Evolutionary conservation across 192 early-diverging fungal species (phyloP), one percentile per base, ranked within the genome.

Genomic region (Coemansia javaensis): DNA sequence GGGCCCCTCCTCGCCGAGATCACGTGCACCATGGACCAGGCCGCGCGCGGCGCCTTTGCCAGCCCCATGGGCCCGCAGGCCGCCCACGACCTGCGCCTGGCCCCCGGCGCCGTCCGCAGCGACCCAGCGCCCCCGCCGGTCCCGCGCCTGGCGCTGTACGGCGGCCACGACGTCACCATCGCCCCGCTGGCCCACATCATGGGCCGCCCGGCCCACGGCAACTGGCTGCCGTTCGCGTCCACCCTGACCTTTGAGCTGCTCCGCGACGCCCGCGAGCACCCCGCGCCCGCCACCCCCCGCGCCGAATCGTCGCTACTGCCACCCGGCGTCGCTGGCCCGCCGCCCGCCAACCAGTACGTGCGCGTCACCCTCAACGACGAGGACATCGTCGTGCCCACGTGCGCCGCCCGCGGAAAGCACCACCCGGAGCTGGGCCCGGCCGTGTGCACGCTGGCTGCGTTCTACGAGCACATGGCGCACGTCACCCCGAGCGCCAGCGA

Each of bases 191-290:
- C 59, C 2, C 32, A 55, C 11, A 59, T 59, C 25, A 53, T 67
- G 58, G 60, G 59, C 48, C 20, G 13, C 35, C 36, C 14, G 0
- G 32, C 15, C 21, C 17, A 15, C 18, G 16, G 17, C 7, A 27
- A 52, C 15, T 73, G 69, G 69, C 49, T 57, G 40, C 56, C 62
- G 25, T 73, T 57, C 46, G 69, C 62, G 13, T 52, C 69, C 12
- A 55, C 46, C 44, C 53, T 73, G 46, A 65, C 61, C 5, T 47
- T 73, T 30, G 69, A 75, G 39, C 54, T 67, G 31, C 67, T 67
- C 59, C 37, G 44, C 17, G 59, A 67, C 34, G 33, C 32, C 14
- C 2, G 4, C 12, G 12, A 12, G 37, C 34, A 25, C 17, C 12
- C 5, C 34, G 9, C 20, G 13, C 31, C 52, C 31, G 52, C 52